Percentiles rank a stretch among this genome's conserved stretches.
Evolutionary conservation across 805 yeast species (phyloP).

Genomic region (Monosporozyma aerobia): DNA sequence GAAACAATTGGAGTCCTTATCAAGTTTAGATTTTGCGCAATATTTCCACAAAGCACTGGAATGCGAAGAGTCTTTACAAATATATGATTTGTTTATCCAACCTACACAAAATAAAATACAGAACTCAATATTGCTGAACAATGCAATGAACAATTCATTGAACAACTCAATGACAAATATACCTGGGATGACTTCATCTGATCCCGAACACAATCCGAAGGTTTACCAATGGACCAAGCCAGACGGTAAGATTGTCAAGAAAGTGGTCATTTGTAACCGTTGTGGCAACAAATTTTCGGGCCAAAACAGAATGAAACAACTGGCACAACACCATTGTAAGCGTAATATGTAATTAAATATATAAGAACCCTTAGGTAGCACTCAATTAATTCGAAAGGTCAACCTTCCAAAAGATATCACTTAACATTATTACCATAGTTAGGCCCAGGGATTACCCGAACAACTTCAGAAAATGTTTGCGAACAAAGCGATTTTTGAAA

Average conservation of each 20-base stretch:
- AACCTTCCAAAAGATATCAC: no score
- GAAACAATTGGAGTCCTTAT: slow-evolving; percentile 24
- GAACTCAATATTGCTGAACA: not conserved
- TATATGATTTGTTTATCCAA: slow-evolving; percentile 14
- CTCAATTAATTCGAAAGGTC: no score
- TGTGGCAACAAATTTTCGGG: slow-evolving; percentile 22
- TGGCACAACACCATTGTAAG: slow-evolving; percentile 16
- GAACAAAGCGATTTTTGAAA: not conserved
- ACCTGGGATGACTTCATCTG: not conserved
- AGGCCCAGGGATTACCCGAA: not conserved
- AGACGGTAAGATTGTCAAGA: slow-evolving; percentile 14
- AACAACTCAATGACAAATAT: not conserved
- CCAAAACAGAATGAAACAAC: slow-evolving; percentile 13
- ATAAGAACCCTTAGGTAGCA: not conserved
- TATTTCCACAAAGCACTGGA: slow-evolving; percentile 24
- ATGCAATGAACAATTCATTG: not conserved
- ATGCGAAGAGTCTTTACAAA: slow-evolving; percentile 23
- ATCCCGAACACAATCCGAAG: slow-evolving; percentile 1
- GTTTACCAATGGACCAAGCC: slow-evolving; percentile 3
- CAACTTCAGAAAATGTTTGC: not conserved
- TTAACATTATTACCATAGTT: not conserved
- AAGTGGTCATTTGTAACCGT: slow-evolving; percentile 21
- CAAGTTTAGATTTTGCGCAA: slow-evolving; percentile 28
- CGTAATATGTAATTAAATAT: not conserved
- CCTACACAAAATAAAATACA: slow-evolving; percentile 2